Conservation (phyloP, 2,329 filamentous ascomycete genomes). For the Emmonsia crescens region DNA sequence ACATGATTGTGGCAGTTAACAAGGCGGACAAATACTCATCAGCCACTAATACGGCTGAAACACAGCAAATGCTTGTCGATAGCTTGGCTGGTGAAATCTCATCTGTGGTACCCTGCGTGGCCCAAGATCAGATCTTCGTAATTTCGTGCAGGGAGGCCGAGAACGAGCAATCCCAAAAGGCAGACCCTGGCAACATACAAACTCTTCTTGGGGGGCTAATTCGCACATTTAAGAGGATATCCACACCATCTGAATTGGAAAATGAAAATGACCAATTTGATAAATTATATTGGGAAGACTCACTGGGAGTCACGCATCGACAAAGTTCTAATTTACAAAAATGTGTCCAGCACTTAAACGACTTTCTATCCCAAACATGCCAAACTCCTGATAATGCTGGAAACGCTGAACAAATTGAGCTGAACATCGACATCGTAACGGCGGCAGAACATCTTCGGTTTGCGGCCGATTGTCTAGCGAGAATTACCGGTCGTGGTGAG, state of each 20-base stretch:
- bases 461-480: slow-evolving; percentile 68
- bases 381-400: slow-evolving; percentile 12
- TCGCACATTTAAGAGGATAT: slow-evolving; percentile 48
- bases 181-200: slow-evolving; percentile 56
- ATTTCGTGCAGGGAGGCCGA: slow-evolving; percentile 63
- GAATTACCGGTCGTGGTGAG: slow-evolving; percentile 78
- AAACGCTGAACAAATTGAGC: slow-evolving; percentile 14
- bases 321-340: slow-evolving; percentile 70
- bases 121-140: slow-evolving; percentile 41
- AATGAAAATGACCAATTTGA: slow-evolving; percentile 37
- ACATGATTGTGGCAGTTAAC: slow-evolving; percentile 50
- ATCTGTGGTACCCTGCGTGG: slow-evolving; percentile 33
- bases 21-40: slow-evolving; percentile 43
- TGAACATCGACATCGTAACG: slow-evolving; percentile 64
- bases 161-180: slow-evolving; percentile 8
- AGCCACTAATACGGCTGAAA: slow-evolving; percentile 8
- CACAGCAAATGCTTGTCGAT: slow-evolving; percentile 5
- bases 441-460: slow-evolving; percentile 80
- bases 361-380: slow-evolving; percentile 55
- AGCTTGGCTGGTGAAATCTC: slow-evolving; percentile 7
- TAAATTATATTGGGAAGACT: slow-evolving; percentile 63
- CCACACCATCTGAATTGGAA: slow-evolving; percentile 26
- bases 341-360: slow-evolving; percentile 60
- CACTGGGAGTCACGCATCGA: slow-evolving; percentile 80
- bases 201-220: slow-evolving; percentile 56